Evolutionary conservation across 805 yeast species (phyloP).

Genomic region (Hanseniaspora occidentalis): DNA sequence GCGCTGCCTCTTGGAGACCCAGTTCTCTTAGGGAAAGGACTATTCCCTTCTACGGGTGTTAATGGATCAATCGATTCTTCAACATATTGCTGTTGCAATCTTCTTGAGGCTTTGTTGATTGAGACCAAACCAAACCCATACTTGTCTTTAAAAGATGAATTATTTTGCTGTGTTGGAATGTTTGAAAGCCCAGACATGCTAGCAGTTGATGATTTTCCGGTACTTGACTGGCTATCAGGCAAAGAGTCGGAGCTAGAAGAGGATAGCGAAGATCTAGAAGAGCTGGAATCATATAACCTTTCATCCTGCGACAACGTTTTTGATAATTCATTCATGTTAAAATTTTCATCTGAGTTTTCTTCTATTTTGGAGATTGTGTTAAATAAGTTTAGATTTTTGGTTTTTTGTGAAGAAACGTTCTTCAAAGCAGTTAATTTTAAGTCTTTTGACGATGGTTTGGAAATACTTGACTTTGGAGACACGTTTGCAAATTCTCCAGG

Average conservation of each 20-base stretch:
- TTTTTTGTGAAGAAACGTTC: conserved; percentile 4
- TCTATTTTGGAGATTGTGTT: neutral
- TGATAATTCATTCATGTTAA: neutral
- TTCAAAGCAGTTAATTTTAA: conserved; percentile 6
- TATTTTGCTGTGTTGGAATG: neutral
- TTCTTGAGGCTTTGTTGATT: conserved; percentile 17
- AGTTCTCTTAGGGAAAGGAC: no score
- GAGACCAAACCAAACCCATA: conserved; percentile 20
- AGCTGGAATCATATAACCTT: neutral
- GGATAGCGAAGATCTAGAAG: conserved; percentile 3
- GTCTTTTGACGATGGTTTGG: conserved; percentile 2
- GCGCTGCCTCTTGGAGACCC: neutral
- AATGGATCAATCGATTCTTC: conserved; percentile 23
- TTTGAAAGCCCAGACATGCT: neutral
- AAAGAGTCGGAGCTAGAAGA: neutral
- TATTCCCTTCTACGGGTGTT: conserved; percentile 3
- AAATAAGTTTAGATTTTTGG: neutral
- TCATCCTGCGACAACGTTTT: neutral
- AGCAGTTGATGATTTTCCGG: no score
- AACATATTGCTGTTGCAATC: conserved; percentile 14
- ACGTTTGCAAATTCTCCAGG: conserved; percentile 4
- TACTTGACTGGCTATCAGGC: neutral
- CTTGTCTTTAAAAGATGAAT: neutral
- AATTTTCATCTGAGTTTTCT: neutral
- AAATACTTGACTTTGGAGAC: conserved; percentile 7